These are phyloP conservation scores for Cyamopsis tetragonoloba DNA, from an alignment of 306 rosid species.

Conservation along the genomic window DNA sequence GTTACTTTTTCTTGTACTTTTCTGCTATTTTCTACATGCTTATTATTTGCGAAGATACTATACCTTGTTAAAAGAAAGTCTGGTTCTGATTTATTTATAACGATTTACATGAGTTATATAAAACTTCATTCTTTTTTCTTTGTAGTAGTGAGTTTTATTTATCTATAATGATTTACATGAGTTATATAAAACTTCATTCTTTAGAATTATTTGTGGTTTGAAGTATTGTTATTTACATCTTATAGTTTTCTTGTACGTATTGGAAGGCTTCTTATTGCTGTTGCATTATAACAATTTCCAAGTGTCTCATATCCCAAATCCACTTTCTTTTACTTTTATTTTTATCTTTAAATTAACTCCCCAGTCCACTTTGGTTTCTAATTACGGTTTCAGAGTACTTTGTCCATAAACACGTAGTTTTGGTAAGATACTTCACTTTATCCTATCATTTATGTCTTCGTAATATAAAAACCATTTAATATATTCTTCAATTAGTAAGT, in stretches of 20 bases:
- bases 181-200: too few species aligned
- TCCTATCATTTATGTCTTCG: too few species aligned
- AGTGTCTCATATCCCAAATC: background rate
- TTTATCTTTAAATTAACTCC: too few species aligned
- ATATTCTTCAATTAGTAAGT: too few species aligned
- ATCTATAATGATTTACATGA: too few species aligned
- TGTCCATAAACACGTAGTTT: too few species aligned
- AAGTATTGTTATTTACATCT: background rate
- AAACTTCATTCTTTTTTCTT: background rate
- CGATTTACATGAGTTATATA: background rate
- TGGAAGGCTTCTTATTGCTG: too few species aligned
- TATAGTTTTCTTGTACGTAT: too few species aligned
- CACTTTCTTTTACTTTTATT: too few species aligned
- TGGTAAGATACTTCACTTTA: too few species aligned
- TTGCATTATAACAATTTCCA: background rate
- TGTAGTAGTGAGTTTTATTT: too few species aligned
- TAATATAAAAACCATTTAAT: too few species aligned
- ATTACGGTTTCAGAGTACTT: background rate
- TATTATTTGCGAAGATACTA: background rate
- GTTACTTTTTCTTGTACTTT: constrained; percentile 34
- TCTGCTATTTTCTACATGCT: background rate
- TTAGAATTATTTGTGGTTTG: background rate
- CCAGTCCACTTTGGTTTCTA: background rate
- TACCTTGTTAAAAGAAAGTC: background rate
- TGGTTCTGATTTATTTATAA: background rate